Evolutionary conservation across 2,329 filamentous ascomycete species (phyloP).

Genomic region (Tolypocladium album): DNA sequence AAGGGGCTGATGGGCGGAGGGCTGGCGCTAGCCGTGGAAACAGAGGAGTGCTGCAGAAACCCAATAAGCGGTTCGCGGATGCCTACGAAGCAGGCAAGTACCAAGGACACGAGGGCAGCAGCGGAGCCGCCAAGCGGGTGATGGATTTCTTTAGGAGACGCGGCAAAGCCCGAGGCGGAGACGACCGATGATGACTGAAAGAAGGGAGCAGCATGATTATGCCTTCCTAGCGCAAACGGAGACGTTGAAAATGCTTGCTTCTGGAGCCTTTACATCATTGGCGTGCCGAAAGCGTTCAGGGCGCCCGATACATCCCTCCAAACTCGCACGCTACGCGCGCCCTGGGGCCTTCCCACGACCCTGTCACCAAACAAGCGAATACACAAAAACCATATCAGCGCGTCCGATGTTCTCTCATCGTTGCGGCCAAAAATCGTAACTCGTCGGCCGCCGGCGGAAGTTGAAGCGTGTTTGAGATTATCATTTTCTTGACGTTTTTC

Average conservation of each 20-base stretch:
- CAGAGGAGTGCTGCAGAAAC: conserved; percentile 64
- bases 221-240: background rate
- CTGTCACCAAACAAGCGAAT: background rate
- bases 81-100: conserved; percentile 69
- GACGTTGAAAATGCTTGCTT: background rate
- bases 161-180: conserved; percentile 60
- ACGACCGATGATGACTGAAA: conserved; percentile 32
- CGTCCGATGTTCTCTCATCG: background rate
- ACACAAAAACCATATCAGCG: background rate
- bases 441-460: background rate
- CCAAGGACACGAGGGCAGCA: conserved; percentile 67
- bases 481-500: conserved; percentile 2
- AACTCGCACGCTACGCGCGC: background rate
- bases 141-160: conserved; percentile 97
- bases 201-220: background rate
- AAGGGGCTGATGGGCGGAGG: conserved; percentile 29
- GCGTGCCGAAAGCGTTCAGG: background rate
- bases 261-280: background rate
- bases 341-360: background rate
- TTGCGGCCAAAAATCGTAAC: background rate
- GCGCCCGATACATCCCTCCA: background rate
- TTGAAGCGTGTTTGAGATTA: conserved; percentile 1
- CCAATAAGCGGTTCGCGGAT: conserved; percentile 78
- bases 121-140: conserved; percentile 77
- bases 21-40: conserved; percentile 25